phyloP scores from a whole-genome alignment of 2,329 filamentous ascomycete genomes.

The Microsporum audouinii region DNA sequence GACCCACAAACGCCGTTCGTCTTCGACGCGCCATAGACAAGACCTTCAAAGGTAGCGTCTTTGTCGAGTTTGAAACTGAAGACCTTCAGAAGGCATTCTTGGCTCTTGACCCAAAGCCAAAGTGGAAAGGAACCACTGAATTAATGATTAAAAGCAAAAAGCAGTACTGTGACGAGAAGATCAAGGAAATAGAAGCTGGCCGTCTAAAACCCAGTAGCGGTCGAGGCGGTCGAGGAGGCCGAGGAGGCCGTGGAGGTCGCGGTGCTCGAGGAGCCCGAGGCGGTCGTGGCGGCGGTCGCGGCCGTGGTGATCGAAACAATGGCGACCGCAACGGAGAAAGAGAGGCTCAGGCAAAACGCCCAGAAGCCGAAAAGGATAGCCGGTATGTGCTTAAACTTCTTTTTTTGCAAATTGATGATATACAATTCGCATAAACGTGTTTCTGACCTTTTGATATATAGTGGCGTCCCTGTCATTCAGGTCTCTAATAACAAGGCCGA shows the following conservation, averaged over 20 bases:
- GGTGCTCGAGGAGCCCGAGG: conserved; percentile 17
- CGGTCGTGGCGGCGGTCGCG: conserved; percentile 25
- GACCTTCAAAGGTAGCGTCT: conserved; percentile 90
- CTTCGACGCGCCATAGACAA: conserved; percentile 64
- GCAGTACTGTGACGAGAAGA: conserved; percentile 72
- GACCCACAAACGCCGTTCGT: conserved; percentile 68
- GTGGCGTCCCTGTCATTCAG: conserved; percentile 36
- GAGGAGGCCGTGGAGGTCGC: conserved; percentile 16
- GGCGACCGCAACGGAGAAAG: conserved; percentile 36
- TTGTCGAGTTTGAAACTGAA: conserved; percentile 78
- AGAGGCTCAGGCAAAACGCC: conserved; percentile 23
- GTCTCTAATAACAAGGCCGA: conserved; percentile 10
- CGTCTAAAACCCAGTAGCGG: conserved; percentile 51
- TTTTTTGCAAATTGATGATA: background rate
- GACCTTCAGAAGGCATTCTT: conserved; percentile 73
- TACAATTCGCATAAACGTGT: background rate
- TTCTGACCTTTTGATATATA: conserved; percentile 19
- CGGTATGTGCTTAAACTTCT: conserved; percentile 24
- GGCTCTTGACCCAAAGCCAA: conserved; percentile 64
- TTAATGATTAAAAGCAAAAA: conserved; percentile 79
- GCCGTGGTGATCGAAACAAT: conserved; percentile 35
- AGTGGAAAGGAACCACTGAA: conserved; percentile 63
- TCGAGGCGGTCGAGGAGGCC: conserved; percentile 23
- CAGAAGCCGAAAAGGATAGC: conserved; percentile 30
- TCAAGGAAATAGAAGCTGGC: conserved; percentile 58